phyloP scores from a whole-genome alignment of 73 alveolate genomes.

The Symbiodinium pilosum region DNA sequence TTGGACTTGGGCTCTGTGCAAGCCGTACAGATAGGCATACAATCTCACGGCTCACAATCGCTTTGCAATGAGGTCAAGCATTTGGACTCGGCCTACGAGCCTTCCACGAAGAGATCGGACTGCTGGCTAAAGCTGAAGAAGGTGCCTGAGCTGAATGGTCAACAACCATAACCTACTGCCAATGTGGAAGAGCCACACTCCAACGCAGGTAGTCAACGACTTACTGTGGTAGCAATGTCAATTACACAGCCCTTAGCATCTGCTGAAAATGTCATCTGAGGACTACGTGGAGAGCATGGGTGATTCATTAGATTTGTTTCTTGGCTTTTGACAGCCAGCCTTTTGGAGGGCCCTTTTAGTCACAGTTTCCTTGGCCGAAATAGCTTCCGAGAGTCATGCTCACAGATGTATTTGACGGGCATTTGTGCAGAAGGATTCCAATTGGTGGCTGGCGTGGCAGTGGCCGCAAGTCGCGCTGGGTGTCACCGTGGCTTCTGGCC shows the following conservation, averaged over 20 bases:
- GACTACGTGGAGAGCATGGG: constrained; percentile 94
- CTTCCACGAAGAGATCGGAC: constrained; percentile 63
- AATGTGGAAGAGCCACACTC: too few relatives aligned
- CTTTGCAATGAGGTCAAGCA: constrained; percentile 57
- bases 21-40: too few relatives aligned
- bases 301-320: constrained; percentile 54
- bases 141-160: neutral
- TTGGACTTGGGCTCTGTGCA: too few relatives aligned
- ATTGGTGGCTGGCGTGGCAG: constrained; percentile 95
- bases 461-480: constrained; percentile 94
- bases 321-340: neutral
- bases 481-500: constrained; percentile 93
- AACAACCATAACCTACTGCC: too few relatives aligned
- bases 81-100: constrained; percentile 74
- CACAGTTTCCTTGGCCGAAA: too few relatives aligned
- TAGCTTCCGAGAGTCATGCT: neutral
- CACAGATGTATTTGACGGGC: neutral
- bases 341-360: too few relatives aligned
- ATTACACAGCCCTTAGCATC: too few relatives aligned
- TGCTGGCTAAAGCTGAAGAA: constrained; percentile 89
- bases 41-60: too few relatives aligned
- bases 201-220: too few relatives aligned
- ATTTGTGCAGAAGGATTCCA: constrained; percentile 42
- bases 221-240: too few relatives aligned
- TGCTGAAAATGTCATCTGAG: too few relatives aligned